phyloP scores from a whole-genome alignment of 257 asterid genomes.

The Phtheirospermum japonicum region DNA sequence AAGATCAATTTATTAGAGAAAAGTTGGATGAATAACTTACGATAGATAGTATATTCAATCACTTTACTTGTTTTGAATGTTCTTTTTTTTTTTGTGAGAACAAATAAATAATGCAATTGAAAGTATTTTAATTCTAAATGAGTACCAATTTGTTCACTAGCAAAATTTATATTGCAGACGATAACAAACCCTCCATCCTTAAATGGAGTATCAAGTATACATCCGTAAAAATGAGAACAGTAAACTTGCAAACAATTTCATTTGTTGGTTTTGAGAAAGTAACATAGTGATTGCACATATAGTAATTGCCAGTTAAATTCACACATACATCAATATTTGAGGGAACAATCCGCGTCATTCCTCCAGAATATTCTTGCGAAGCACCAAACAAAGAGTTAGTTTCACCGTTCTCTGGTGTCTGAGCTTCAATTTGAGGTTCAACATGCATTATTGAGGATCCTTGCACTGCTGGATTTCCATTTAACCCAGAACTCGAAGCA shows the following conservation, averaged over 20 bases:
- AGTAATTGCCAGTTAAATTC: conserved; percentile 21
- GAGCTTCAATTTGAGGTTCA: conserved; percentile 39
- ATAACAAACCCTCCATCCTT: neutral
- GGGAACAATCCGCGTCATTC: conserved; percentile 80
- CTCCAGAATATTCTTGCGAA: conserved; percentile 64
- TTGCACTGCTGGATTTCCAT: conserved; percentile 45
- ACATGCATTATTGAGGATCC: conserved; percentile 35
- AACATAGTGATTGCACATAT: neutral
- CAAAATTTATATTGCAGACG: neutral
- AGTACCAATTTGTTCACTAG: conserved; percentile 1
- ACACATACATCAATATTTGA: conserved; percentile 71
- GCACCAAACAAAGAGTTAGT: conserved; percentile 39
- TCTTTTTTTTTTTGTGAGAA: no score
- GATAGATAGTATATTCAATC: no score
- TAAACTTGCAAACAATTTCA: neutral
- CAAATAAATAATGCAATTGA: no score
- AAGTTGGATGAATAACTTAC: neutral
- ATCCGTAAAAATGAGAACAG: neutral
- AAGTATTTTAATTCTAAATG: no score
- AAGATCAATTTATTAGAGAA: neutral
- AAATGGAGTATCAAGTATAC: conserved; percentile 8
- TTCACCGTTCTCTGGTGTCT: conserved; percentile 44
- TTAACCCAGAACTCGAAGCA: conserved; percentile 66
- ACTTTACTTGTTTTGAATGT: no score
- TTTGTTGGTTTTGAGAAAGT: neutral